Evolutionary conservation across 495 filamentous ascomycete genomes (phyloP), one percentile per base, ranked within the genome.

Genomic region (Penicillium parvum): DNA sequence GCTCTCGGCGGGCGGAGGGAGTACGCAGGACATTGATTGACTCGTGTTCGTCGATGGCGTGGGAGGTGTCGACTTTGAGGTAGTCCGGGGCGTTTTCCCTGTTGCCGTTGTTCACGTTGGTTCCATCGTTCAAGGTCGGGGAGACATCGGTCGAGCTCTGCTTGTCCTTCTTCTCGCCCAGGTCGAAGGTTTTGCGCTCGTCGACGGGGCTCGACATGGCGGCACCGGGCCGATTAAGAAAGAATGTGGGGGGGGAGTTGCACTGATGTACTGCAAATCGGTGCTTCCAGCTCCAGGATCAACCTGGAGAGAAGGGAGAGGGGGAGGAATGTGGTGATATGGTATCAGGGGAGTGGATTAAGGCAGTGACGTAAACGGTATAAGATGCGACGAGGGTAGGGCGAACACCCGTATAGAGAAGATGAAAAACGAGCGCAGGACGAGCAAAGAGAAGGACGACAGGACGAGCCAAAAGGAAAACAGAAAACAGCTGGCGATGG

Each of bases 1-100:
- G 75, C 56, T 94, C 89, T 15, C 81, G 72, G 7, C 68, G 64
- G 17, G 76, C 64, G 0, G 74, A 75, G 1, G 76, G 72, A 0
- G 77, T 76, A n/a, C 58, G 61, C 34, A 65, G 50, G 0, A 53
- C 32, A 0, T 15, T 15, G 12, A 30, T 30, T n/a, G 37, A 36
- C 12, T 43, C 54, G 3, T 49, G 52, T 11, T 60, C 47, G 6
- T 67, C 49, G 11, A 45, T 41, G 16, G 50, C 48, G 19, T 60
- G 53, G 4, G 45, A 47, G 7, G 71, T 68, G 40, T 73, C 61
- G 11, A 71, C 55, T 29, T 53, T 52, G 5, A 71, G 53, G 37
- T 50, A 49, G 44, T 70, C 53, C 5, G 32, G 20, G 4, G 57
- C 32, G 7, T 39, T 47, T 8, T 52, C 53, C 20, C 40, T 38